Percentiles rank a stretch among this genome's conserved stretches.
Evolutionary conservation across 1,139 yeast species (phyloP).

Genomic region (Candida frijolesensis): DNA sequence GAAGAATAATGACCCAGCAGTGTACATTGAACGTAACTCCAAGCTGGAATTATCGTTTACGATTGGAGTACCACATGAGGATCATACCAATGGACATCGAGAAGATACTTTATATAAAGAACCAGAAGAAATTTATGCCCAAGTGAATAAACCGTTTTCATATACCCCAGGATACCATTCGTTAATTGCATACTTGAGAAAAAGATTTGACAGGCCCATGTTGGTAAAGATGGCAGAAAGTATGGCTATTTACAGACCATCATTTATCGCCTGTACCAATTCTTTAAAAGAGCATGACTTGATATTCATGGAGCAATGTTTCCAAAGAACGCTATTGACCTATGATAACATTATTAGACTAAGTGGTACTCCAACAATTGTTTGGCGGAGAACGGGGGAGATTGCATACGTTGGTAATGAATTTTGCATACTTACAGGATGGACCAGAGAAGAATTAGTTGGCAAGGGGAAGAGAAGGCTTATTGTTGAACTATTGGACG

Average conservation of each 20-base stretch:
- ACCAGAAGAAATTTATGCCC: conserved; percentile 80
- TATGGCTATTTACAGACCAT: conserved; percentile 88
- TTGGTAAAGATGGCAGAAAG: conserved; percentile 83
- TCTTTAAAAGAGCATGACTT: conserved; percentile 87
- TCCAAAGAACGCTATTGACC: conserved; percentile 86
- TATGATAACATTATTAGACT: conserved; percentile 82
- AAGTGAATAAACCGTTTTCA: conserved; percentile 73
- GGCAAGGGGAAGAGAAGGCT: conserved; percentile 57
- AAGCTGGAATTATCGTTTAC: conserved; percentile 56
- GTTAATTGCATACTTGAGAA: conserved; percentile 69
- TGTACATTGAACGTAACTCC: conserved; percentile 41
- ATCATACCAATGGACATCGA: conserved; percentile 21
- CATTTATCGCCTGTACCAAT: conserved; percentile 90
- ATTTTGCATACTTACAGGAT: conserved; percentile 86
- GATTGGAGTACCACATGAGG: conserved; percentile 51
- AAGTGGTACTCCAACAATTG: conserved; percentile 92
- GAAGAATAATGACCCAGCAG: conserved; percentile 41
- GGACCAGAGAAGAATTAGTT: conserved; percentile 73
- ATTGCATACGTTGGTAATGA: conserved; percentile 93
- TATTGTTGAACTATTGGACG: conserved; percentile 89
- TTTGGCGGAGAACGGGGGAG: conserved; percentile 95
- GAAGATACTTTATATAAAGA: conserved; percentile 46
- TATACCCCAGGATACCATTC: conserved; percentile 92
- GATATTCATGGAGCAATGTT: conserved; percentile 94
- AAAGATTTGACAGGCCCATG: conserved; percentile 69